Conservation (phyloP, 352 stramenopile species). For the Phytophthora lateralis region DNA sequence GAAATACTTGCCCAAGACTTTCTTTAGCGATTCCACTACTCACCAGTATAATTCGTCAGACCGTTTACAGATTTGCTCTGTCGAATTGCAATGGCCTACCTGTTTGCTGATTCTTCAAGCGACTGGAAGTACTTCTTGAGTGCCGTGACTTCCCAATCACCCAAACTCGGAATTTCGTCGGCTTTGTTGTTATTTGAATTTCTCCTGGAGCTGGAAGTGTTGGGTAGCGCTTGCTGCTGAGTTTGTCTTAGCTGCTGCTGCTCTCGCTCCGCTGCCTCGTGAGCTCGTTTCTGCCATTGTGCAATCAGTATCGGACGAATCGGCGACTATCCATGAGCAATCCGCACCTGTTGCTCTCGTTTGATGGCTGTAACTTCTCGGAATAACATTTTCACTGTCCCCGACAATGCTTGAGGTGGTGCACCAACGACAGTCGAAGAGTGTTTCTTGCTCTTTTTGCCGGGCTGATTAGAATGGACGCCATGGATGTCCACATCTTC, state of each 20-base stretch:
- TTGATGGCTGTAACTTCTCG: slow-evolving; percentile 61
- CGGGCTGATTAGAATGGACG: slow-evolving; percentile 1
- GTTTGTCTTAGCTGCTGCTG: slow-evolving; percentile 45
- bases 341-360: slow-evolving; percentile 44
- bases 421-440: slow-evolving; percentile 26
- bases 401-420: slow-evolving; percentile 57
- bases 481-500: slow-evolving; percentile 21
- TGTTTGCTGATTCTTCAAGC: slow-evolving; percentile 48
- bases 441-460: slow-evolving; percentile 29
- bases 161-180: slow-evolving; percentile 30
- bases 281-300: slow-evolving; percentile 29
- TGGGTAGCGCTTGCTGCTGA: slow-evolving; percentile 29
- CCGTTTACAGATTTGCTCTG: neutral
- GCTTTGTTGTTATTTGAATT: slow-evolving; percentile 15
- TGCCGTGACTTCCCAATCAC: slow-evolving; percentile 57
- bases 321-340: neutral
- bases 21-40: slow-evolving; percentile 25
- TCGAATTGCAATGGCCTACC: slow-evolving; percentile 15
- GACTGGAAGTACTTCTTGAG: slow-evolving; percentile 58
- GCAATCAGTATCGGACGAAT: slow-evolving; percentile 1
- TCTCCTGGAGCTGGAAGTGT: slow-evolving; percentile 8
- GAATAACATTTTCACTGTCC: slow-evolving; percentile 76
- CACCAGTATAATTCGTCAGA: neutral
- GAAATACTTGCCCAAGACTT: slow-evolving; percentile 19
- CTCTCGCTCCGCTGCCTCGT: slow-evolving; percentile 42